phyloP scores from a whole-genome alignment of 208 protist species.

The Leptomonas seymouri region DNA sequence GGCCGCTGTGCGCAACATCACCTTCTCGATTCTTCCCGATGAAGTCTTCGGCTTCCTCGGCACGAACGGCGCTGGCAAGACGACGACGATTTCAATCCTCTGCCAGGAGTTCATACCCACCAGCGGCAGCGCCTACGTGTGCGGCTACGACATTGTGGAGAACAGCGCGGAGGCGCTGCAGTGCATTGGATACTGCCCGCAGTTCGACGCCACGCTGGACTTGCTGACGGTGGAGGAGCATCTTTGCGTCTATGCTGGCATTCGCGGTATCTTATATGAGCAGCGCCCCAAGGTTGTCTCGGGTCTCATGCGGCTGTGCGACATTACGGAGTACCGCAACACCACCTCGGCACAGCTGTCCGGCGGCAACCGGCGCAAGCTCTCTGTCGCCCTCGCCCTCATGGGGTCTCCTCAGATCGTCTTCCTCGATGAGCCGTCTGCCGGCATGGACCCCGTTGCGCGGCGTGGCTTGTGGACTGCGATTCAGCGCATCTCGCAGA shows the following conservation, averaged over 20 bases:
- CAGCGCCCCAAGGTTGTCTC: slow-evolving; percentile 29
- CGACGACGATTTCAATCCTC: slow-evolving; percentile 81
- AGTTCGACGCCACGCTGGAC: slow-evolving; percentile 92
- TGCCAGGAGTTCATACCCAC: slow-evolving; percentile 78
- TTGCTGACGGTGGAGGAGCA: slow-evolving; percentile 92
- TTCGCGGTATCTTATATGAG: slow-evolving; percentile 39
- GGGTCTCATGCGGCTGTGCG: slow-evolving; percentile 39
- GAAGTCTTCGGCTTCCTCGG: slow-evolving; percentile 91
- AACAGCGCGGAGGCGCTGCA: slow-evolving; percentile 47
- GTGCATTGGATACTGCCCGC: slow-evolving; percentile 92
- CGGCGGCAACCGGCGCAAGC: slow-evolving; percentile 83
- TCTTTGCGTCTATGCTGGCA: slow-evolving; percentile 36
- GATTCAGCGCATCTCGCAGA: slow-evolving; percentile 57
- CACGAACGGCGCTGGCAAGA: slow-evolving; percentile 91
- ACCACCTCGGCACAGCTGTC: slow-evolving; percentile 35
- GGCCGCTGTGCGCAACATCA: slow-evolving; percentile 70
- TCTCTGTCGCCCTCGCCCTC: slow-evolving; percentile 63
- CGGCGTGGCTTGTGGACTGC: slow-evolving; percentile 69
- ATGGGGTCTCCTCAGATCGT: slow-evolving; percentile 63
- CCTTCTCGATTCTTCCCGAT: slow-evolving; percentile 65
- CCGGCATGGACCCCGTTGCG: slow-evolving; percentile 69
- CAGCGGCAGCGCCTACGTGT: slow-evolving; percentile 63
- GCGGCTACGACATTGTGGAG: slow-evolving; percentile 58
- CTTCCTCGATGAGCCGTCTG: slow-evolving; percentile 77
- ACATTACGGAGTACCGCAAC: slow-evolving; percentile 34